phyloP scores from a whole-genome alignment of 805 yeast genomes.

The Ogataea nakhonphanomensis region DNA sequence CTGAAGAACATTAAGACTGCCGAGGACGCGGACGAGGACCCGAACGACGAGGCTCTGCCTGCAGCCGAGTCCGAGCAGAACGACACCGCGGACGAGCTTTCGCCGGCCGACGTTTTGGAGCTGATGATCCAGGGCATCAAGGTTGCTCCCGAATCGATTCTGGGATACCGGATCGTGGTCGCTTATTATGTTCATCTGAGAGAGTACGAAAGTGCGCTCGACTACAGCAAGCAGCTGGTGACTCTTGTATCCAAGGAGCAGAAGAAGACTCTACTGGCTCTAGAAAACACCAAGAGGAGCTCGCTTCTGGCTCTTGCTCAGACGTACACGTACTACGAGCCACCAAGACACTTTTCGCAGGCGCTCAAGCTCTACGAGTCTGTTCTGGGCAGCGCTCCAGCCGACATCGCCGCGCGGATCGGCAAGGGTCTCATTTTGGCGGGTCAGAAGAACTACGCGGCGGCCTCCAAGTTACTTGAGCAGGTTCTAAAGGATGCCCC shows the following conservation, averaged over 20 bases:
- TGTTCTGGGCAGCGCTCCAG: constrained; percentile 42
- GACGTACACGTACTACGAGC: constrained; percentile 77
- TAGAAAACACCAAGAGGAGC: constrained; percentile 53
- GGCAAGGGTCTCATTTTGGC: constrained; percentile 80
- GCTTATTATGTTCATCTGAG: constrained; percentile 55
- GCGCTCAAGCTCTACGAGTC: constrained; percentile 71
- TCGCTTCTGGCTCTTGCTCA: constrained; percentile 67
- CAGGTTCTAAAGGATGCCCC: constrained; percentile 49
- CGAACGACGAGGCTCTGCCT: constrained; percentile 17
- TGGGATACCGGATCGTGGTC: constrained; percentile 65
- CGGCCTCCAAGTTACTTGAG: constrained; percentile 52
- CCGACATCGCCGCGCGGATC: constrained; percentile 55
- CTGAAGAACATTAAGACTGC: constrained; percentile 12
- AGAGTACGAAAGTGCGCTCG: constrained; percentile 62
- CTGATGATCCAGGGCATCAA: constrained; percentile 39
- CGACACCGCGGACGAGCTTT: constrained; percentile 14
- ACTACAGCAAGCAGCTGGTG: constrained; percentile 58
- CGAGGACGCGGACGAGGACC: constrained; percentile 24
- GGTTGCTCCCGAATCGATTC: constrained; percentile 39
- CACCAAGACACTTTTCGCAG: constrained; percentile 79
- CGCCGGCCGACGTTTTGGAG: constrained; percentile 38
- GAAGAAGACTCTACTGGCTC: constrained; percentile 42
- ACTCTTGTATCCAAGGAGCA: constrained; percentile 47
- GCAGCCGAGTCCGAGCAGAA: constrained; percentile 14
- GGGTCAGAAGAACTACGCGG: constrained; percentile 55